These are phyloP conservation scores for Arabidopsis lyrata DNA, from an alignment of 441 rosid genomes.

Conservation along the genomic window DNA sequence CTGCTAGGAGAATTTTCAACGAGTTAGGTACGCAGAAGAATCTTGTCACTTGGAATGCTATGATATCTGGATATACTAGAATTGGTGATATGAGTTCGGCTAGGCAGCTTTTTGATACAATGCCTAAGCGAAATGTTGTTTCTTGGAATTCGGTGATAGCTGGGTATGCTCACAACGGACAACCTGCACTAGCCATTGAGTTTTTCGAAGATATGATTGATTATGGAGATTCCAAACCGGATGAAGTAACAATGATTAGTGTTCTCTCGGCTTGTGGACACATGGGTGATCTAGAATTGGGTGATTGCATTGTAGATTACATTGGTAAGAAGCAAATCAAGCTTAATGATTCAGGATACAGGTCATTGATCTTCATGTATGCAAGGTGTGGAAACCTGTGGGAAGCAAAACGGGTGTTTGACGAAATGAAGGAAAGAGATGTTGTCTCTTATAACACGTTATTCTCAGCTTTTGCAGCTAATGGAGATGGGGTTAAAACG, in stretches of 20 bases:
- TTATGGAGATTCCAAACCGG: constrained; percentile 35
- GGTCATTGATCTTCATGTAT: constrained; percentile 51
- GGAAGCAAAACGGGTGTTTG: constrained; percentile 46
- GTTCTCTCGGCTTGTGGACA: constrained; percentile 52
- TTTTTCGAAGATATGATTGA: constrained; percentile 43
- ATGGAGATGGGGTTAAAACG: constrained; percentile 45
- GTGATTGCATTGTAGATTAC: constrained; percentile 43
- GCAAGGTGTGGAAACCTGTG: constrained; percentile 47
- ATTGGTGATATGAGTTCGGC: constrained; percentile 46
- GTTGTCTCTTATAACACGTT: constrained; percentile 48
- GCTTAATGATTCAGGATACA: constrained; percentile 45
- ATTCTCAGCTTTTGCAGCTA: constrained; percentile 51
- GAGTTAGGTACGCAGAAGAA: constrained; percentile 45
- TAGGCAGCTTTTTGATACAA: constrained; percentile 49
- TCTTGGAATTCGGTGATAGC: constrained; percentile 58
- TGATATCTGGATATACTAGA: constrained; percentile 47
- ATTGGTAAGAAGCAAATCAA: constrained; percentile 40
- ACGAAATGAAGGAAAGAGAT: constrained; percentile 45
- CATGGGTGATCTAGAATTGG: constrained; percentile 43
- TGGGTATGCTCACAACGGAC: constrained; percentile 53
- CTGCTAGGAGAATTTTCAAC: constrained; percentile 44
- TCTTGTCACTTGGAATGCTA: constrained; percentile 50
- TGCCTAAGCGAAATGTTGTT: constrained; percentile 47
- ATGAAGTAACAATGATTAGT: constrained; percentile 48
- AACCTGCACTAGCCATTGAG: constrained; percentile 44